A percentile compares a stretch with the other conserved stretches of the same genome.
Conservation (phyloP, 805 yeast species). For the Yarrowia phangngaensis region DNA sequence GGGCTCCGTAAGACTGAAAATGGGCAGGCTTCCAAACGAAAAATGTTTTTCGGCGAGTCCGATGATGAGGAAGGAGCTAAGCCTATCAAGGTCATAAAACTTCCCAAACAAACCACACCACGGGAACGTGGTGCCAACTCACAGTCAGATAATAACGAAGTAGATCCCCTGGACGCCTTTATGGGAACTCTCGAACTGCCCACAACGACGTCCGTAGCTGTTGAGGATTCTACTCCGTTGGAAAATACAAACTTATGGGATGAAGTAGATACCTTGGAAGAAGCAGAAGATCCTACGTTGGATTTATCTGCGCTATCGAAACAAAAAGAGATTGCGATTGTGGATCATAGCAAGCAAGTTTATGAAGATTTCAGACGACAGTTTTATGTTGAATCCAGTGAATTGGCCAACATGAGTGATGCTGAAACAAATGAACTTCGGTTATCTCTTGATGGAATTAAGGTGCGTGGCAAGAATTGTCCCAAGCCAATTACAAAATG, state of each 20-base stretch:
- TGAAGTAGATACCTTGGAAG: slow-evolving; percentile 35
- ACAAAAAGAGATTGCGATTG: slow-evolving; percentile 49
- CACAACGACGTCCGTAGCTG: slow-evolving; percentile 28
- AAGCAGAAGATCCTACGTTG: slow-evolving; percentile 36
- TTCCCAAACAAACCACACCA: slow-evolving; percentile 14
- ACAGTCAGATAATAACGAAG: slow-evolving; percentile 35
- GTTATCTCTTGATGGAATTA: slow-evolving; percentile 57
- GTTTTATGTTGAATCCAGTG: slow-evolving; percentile 61
- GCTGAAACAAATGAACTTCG: slow-evolving; percentile 58
- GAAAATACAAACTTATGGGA: slow-evolving; percentile 30
- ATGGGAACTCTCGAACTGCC: slow-evolving; percentile 38
- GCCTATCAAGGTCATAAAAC: slow-evolving; percentile 1
- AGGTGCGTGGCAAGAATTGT: slow-evolving; percentile 54
- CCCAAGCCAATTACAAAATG: slow-evolving; percentile 70
- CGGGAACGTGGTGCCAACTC: slow-evolving; percentile 12
- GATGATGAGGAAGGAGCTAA: slow-evolving; percentile 15
- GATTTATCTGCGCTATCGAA: slow-evolving; percentile 36
- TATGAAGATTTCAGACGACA: slow-evolving; percentile 55
- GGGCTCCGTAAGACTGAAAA: not conserved
- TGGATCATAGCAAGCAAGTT: slow-evolving; percentile 46
- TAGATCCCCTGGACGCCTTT: slow-evolving; percentile 49
- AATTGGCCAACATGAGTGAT: slow-evolving; percentile 46
- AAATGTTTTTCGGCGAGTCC: slow-evolving; percentile 5
- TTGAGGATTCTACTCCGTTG: slow-evolving; percentile 24
- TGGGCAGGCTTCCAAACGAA: not conserved